A percentile compares a stretch with the other conserved stretches of the same genome.
phyloP scores from a whole-genome alignment of 2,329 filamentous ascomycete genomes.

The Simplicillium sp. region DNA sequence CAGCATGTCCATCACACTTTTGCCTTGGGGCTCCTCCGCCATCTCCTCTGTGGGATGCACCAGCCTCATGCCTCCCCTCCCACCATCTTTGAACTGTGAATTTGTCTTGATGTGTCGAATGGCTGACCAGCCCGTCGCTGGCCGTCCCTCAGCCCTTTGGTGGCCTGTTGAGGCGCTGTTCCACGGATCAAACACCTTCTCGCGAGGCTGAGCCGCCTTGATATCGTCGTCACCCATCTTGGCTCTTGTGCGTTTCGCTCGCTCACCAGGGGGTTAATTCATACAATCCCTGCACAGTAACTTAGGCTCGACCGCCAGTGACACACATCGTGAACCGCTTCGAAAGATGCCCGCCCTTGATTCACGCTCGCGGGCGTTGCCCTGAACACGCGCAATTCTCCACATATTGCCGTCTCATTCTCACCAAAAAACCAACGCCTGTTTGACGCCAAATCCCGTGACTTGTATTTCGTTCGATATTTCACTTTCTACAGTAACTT shows the following conservation, averaged over 20 bases:
- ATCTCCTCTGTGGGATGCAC: constrained; percentile 42
- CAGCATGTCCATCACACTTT: constrained; percentile 46
- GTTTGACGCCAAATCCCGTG: constrained; percentile 17
- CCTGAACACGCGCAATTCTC: no score
- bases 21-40: constrained; percentile 33
- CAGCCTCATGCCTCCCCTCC: constrained; percentile 48
- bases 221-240: no score
- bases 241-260: no score
- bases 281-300: no score
- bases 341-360: no score
- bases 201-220: constrained; percentile 27
- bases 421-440: constrained; percentile 9
- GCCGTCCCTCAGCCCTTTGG: constrained; percentile 61
- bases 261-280: no score
- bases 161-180: constrained; percentile 70
- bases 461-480: no score
- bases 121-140: constrained; percentile 60
- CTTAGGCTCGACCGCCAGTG: no score
- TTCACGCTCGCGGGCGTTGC: no score
- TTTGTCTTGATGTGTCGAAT: constrained; percentile 60
- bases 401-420: no score
- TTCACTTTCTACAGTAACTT: no score
- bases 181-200: constrained; percentile 54
- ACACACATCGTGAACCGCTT: no score
- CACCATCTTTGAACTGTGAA: constrained; percentile 54